Base-by-base conservation (phyloP, 2,329 filamentous ascomycete genomes). In the Sclerotinia nivalis region DNA sequence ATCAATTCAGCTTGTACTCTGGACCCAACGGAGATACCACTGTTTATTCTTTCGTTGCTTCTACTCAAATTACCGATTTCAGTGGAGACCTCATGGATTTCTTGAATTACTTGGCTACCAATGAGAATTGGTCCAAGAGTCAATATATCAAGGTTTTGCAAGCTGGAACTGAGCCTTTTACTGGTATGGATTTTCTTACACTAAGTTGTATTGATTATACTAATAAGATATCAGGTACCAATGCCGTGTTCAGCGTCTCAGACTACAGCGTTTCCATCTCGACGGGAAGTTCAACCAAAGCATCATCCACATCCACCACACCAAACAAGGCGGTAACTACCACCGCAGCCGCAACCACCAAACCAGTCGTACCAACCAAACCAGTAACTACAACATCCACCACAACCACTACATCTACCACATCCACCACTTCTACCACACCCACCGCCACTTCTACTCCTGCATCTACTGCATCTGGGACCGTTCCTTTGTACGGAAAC, bases 11-110 rank as follows among this genome's bases (percentile, higher is more conserved):
- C 66, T 80, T 91, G 62, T 90, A 84, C 80, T 82, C 82, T 70
- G 89, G 89, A 25, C 79, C 79, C 22, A 89, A 90, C 73, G 85
- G 86, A 45, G 78, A 79, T 66, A 89, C 83, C 78, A 85, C 83
- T 2, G 88, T 91, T 20, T 91, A 84, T 80, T 87, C 84, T 75
- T 91, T 88, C 72, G 84, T 88, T 7, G 84, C 79, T 70, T 55
- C 76, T 72, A 81, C 78, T 56, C 78, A 83, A 47, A 79, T 85
- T 22, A 82, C 80, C 34, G 82, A 73, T 77, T 91, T 88, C 79
- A 81, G 79, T 52, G 87, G 84, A 37, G 87, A 91, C 76, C 75
- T 90, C 72, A 82, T 82, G 74, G 79, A 82, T 8, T 91, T 91
- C 79, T 80, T 88, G 72, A 82, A 80, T 8, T 89, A 89, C 76